Evolutionary conservation across 2,329 filamentous ascomycete species (phyloP), one percentile per base, ranked within the genome.

Genomic region (Calonectria henricotiae): DNA sequence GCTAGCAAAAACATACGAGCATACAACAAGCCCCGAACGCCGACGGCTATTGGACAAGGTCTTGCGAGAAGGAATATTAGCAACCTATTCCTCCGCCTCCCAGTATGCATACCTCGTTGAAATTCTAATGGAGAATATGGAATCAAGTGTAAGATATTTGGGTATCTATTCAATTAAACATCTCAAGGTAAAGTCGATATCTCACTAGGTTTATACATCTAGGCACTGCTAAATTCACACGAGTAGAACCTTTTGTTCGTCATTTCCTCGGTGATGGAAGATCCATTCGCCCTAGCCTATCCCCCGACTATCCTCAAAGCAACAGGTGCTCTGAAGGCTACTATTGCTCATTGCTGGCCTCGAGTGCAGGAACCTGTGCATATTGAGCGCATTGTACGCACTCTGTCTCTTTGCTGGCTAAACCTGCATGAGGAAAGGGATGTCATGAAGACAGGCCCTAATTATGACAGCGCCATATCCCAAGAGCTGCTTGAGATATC

Each of bases 341-440:
- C 92, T 15, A 82, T 97, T 12, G 74, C 86, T 13, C 91, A 87
- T 69, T 90, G 89, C 69, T 95, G 94, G 91, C 92, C 93, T 12
- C 86, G 94, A 5, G 83, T 97, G 5, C 81, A 77, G 11, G 75
- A 79, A 5, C 78, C 84, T 62, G 82, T 83, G 35, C 91, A 93
- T 83, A 84, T 89, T 32, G 89, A 88, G 4, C 90, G 93, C 69
- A 82, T 96, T 6, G 79, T 94, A 54, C 88, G 88, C 73, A 89
- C 88, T 0, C 73, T 94, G 1, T 86, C 87, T 41, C 78, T 89
- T 1, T 92, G 90, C 79, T 94, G 91, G 90, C 79, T 91, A 4
- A 89, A 89, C 70, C 76, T 90, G 17, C 74, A 83, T 5, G 85
- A 86, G 11, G 80, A 84, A n/a, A 83, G 85, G 6, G 79, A 84